Evolutionary conservation across 441 rosid genomes (phyloP), one percentile per base, ranked within the genome.

Genomic region (Euphorbia celastroides): DNA sequence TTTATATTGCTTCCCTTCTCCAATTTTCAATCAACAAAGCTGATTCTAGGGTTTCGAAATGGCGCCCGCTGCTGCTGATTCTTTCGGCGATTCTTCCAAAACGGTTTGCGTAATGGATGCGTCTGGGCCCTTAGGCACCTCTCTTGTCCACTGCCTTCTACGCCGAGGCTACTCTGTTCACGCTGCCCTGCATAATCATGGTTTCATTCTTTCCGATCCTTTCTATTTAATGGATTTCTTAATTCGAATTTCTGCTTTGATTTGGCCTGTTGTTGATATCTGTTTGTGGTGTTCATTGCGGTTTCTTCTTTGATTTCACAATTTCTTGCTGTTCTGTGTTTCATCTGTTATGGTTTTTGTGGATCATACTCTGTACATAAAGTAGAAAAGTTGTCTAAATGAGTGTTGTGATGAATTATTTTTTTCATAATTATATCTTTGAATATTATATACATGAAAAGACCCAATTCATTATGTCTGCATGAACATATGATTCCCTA

Each of bases 81-180:
- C 78, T 65, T 70, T 77, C 50, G 4, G 64, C 64, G 73, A 61
- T 7, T 26, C 34, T 28, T 56, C 77, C 2, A 70, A 66, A 56
- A 66, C 78, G 1, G 86, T 83, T 12, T 86, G 91, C 65, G 91
- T 86, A 56, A 83, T 83, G 91, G 88, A 83, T 38, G 86, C 91
- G 60, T 84, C 88, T 3, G 79, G 86, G 67, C 61, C 30, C 54
- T 79, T 86, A 13, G 91, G 91, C 65, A 80, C 76, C 32, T 14
- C 75, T 72, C 76, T 86, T 16, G 83, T 84, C 11, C 67, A 73
- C 17, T 75, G 75, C 19, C 81, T 86, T 64, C 72, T 83, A 67
- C 72, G 42, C 0, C 75, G 81, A 61, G 88, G 88, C 56, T 84
- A 82, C 74, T 75, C 75, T 44, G 88, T 86, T 41, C 91, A 86